Evolutionary conservation across 2,329 filamentous ascomycete species (phyloP).

Genomic region (Aspergillus hiratsukae): DNA sequence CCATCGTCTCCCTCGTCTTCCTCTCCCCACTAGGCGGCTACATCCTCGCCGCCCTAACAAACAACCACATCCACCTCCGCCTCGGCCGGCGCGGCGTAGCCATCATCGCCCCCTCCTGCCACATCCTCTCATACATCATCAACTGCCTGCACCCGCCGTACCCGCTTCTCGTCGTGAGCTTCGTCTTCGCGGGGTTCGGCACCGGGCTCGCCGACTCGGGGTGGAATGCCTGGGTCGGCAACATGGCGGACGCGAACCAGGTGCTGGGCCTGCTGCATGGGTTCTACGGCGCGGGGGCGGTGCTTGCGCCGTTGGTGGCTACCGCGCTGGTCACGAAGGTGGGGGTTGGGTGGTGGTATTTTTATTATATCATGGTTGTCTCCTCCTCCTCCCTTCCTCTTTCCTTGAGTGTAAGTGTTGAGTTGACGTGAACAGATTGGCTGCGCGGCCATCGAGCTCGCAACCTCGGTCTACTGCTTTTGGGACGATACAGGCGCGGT

Average conservation of each 20-base stretch:
- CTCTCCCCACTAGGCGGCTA: slow-evolving; percentile 47
- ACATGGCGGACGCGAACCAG: slow-evolving; percentile 70
- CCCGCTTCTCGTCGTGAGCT: slow-evolving; percentile 37
- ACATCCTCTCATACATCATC: slow-evolving; percentile 36
- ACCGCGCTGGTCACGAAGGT: slow-evolving; percentile 67
- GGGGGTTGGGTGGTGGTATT: slow-evolving; percentile 62
- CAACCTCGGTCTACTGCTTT: background rate
- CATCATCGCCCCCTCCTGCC: slow-evolving; percentile 54
- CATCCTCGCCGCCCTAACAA: slow-evolving; percentile 43
- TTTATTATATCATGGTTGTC: slow-evolving; percentile 70
- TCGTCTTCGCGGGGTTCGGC: slow-evolving; percentile 39
- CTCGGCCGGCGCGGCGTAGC: slow-evolving; percentile 68
- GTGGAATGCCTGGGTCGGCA: slow-evolving; percentile 62
- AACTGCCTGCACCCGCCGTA: slow-evolving; percentile 39
- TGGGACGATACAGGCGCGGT: background rate
- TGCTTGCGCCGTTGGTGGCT: slow-evolving; percentile 64
- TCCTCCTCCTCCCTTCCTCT: background rate
- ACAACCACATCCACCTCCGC: slow-evolving; percentile 39
- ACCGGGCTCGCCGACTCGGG: slow-evolving; percentile 48
- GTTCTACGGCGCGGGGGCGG: slow-evolving; percentile 68
- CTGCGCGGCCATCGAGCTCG: background rate
- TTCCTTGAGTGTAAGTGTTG: background rate
- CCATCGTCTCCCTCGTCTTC: slow-evolving; percentile 48
- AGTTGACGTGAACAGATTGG: background rate
- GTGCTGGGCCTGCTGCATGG: slow-evolving; percentile 69